Percentiles rank a stretch among this genome's conserved stretches.
These are phyloP conservation scores for Rosa rugosa DNA, from an alignment of 306 rosid species.

Conservation along the genomic window DNA sequence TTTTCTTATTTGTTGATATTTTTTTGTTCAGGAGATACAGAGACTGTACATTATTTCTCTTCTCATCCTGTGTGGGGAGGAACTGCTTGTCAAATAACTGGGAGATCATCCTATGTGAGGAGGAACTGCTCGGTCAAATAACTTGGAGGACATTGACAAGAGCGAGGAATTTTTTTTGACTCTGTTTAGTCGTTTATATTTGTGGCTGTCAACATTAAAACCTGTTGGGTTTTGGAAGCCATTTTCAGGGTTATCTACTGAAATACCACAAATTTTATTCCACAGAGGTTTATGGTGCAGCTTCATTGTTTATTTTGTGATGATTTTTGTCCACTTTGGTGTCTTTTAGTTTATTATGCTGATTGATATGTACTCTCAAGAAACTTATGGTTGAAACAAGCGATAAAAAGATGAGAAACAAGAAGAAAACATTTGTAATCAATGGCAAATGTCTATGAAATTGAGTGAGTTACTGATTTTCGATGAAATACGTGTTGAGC, in stretches of 20 bases:
- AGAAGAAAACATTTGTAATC: not conserved
- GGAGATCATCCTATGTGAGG: constrained; percentile 35
- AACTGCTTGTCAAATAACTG: constrained; percentile 54
- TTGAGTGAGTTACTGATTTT: not conserved
- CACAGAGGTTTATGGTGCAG: not conserved
- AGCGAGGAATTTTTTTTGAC: constrained; percentile 33
- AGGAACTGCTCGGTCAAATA: constrained; percentile 54
- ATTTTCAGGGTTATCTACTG: constrained; percentile 5
- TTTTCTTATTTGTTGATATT: constrained; percentile 26
- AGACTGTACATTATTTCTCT: constrained; percentile 43
- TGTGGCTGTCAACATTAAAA: constrained; percentile 24
- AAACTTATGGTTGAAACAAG: not conserved
- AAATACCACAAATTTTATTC: constrained; percentile 6
- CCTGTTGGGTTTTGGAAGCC: constrained; percentile 16
- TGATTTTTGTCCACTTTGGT: constrained; percentile 14
- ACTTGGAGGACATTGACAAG: constrained; percentile 39
- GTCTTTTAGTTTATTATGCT: not conserved
- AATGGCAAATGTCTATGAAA: not conserved
- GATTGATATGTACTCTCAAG: constrained; percentile 2
- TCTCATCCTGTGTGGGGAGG: constrained; percentile 40
- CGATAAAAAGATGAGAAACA: not conserved
- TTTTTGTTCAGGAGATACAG: constrained; percentile 40
- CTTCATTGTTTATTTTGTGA: constrained; percentile 5
- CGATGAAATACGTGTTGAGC: not conserved
- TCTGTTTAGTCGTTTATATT: constrained; percentile 27